A percentile compares a stretch with the other conserved stretches of the same genome.
phyloP scores from a whole-genome alignment of 257 asterid species.

The Vinca minor region DNA sequence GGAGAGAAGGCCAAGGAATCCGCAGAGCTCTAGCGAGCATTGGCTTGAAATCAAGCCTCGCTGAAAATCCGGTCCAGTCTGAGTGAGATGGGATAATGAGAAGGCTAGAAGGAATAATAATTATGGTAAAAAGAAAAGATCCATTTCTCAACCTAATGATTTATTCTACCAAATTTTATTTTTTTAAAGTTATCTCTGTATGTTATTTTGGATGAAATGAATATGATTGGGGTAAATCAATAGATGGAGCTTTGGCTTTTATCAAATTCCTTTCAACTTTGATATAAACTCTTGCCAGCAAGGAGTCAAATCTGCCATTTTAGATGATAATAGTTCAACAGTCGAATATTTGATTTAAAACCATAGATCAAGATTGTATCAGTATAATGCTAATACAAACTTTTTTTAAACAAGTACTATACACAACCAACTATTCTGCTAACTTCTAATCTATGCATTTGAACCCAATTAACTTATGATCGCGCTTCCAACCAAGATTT shows the following conservation, averaged over 20 bases:
- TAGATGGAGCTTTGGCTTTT: constrained; percentile 2
- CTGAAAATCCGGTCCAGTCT: constrained; percentile 7
- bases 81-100: constrained; percentile 2
- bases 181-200: constrained; percentile 2
- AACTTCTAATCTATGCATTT: constrained; percentile 1
- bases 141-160: background rate
- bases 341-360: no score
- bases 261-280: background rate
- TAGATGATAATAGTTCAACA: no score
- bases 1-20: constrained; percentile 43
- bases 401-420: background rate
- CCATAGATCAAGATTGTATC: no score
- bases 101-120: constrained; percentile 11
- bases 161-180: no score
- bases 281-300: background rate
- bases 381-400: no score
- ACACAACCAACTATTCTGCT: constrained; percentile 9
- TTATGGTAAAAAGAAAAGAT: constrained; percentile 11
- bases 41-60: constrained; percentile 80
- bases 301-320: no score
- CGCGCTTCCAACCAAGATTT: background rate
- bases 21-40: constrained; percentile 56
- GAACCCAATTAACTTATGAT: background rate
- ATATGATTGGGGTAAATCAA: constrained; percentile 8
- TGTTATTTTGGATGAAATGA: constrained; percentile 7